These are phyloP conservation scores for Aspergillus fructus DNA, from an alignment of 2,329 filamentous ascomycete species.

Conservation along the genomic window DNA sequence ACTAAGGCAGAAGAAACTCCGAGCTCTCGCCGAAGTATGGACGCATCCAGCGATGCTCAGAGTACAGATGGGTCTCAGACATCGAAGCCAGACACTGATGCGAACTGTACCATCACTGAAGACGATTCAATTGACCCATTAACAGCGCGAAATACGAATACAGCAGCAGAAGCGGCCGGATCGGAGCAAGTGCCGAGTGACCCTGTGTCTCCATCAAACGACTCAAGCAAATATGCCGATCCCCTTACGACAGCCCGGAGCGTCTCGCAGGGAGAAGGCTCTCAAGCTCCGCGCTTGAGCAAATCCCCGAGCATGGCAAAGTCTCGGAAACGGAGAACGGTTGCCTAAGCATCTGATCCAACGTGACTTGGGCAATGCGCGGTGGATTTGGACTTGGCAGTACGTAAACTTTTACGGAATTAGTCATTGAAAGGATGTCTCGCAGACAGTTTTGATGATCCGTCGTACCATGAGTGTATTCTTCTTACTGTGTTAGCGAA, in stretches of 20 bases:
- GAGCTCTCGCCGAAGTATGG: background rate
- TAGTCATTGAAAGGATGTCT: background rate
- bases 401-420: conserved; percentile 4
- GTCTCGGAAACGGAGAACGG: background rate
- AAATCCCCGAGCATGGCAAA: conserved; percentile 3
- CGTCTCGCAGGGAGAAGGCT: background rate
- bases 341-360: background rate
- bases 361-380: background rate
- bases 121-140: background rate
- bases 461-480: background rate
- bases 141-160: background rate
- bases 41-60: conserved; percentile 1
- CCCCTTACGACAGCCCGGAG: background rate
- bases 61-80: background rate
- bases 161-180: background rate
- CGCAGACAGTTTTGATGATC: background rate
- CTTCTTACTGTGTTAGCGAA: background rate
- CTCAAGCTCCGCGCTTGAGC: conserved; percentile 4
- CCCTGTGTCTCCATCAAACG: background rate
- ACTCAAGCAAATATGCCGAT: background rate
- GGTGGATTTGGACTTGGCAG: background rate
- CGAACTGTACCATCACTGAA: background rate
- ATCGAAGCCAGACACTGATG: conserved; percentile 16
- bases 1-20: conserved; percentile 46
- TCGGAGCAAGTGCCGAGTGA: background rate